Conservation (phyloP, 2,329 filamentous ascomycete species). For the Grosmannia huntii region DNA sequence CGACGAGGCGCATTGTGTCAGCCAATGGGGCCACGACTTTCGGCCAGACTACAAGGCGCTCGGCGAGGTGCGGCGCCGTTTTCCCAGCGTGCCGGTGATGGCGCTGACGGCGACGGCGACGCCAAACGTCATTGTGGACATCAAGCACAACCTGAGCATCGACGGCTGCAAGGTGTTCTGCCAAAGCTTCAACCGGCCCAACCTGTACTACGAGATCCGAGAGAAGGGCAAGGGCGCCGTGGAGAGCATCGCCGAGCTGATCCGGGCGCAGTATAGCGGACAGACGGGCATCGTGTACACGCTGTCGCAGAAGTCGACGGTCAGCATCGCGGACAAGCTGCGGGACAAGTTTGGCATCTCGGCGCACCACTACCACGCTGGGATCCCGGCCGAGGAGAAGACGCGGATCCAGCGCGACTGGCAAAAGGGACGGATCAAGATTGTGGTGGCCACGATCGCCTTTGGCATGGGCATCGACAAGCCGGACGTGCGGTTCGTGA, state of each 20-base stretch:
- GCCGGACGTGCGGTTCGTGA: constrained; percentile 87
- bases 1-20: constrained; percentile 98
- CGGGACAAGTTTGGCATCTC: constrained; percentile 47
- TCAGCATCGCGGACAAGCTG: constrained; percentile 64
- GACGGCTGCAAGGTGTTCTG: constrained; percentile 63
- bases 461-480: constrained; percentile 99
- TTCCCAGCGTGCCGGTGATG: constrained; percentile 77
- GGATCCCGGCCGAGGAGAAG: constrained; percentile 56
- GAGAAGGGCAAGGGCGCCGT: constrained; percentile 51
- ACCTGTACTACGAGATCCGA: constrained; percentile 77
- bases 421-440: constrained; percentile 68
- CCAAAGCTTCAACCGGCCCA: constrained; percentile 95
- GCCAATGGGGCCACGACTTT: constrained; percentile 98
- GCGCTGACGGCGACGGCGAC: constrained; percentile 93
- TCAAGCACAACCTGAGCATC: constrained; percentile 85
- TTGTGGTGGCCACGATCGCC: constrained; percentile 95
- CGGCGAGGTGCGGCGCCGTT: constrained; percentile 58
- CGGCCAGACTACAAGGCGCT: constrained; percentile 88
- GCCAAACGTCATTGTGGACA: constrained; percentile 80
- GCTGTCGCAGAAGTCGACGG: constrained; percentile 70
- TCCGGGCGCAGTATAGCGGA: constrained; percentile 53
- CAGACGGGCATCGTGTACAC: constrained; percentile 91
- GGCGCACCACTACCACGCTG: constrained; percentile 79
- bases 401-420: constrained; percentile 61
- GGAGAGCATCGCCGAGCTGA: constrained; percentile 47